Evolutionary conservation across 2,329 filamentous ascomycete genomes (phyloP).

Genomic region (Fusarium hostae): DNA sequence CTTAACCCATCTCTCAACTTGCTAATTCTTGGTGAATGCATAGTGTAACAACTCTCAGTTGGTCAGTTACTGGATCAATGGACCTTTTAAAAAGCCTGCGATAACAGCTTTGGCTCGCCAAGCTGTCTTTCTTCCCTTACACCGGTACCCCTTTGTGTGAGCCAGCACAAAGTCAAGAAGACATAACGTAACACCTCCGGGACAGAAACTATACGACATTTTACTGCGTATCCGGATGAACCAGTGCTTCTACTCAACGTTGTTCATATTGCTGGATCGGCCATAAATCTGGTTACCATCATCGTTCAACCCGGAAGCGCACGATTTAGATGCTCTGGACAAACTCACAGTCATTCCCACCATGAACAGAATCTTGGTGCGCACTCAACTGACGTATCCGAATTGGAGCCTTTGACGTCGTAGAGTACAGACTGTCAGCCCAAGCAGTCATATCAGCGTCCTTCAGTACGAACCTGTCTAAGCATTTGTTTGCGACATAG

Average conservation of each 20-base stretch:
- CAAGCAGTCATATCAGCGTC: not conserved
- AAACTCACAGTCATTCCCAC: not conserved
- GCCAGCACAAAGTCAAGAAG: too few species aligned
- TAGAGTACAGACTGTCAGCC: too few species aligned
- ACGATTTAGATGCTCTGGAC: not conserved
- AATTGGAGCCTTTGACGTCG: not conserved
- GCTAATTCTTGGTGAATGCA: not conserved
- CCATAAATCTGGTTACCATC: fast-evolving
- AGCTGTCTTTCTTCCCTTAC: too few species aligned
- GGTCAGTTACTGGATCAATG: fast-evolving
- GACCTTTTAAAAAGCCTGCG: not conserved
- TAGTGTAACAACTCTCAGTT: fast-evolving
- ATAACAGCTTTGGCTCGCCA: too few species aligned
- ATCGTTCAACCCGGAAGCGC: not conserved
- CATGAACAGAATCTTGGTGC: not conserved
- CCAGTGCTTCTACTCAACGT: too few species aligned
- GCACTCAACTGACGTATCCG: not conserved
- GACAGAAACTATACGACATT: too few species aligned
- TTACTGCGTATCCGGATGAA: too few species aligned
- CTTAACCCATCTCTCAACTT: not conserved
- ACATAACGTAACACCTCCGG: too few species aligned
- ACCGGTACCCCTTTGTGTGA: too few species aligned
- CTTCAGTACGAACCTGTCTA: not conserved
- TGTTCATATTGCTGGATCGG: not conserved
- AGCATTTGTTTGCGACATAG: not conserved